These are phyloP conservation scores for Metarhizium guizhouense DNA, from an alignment of 2,329 filamentous ascomycete species.

Conservation along the genomic window DNA sequence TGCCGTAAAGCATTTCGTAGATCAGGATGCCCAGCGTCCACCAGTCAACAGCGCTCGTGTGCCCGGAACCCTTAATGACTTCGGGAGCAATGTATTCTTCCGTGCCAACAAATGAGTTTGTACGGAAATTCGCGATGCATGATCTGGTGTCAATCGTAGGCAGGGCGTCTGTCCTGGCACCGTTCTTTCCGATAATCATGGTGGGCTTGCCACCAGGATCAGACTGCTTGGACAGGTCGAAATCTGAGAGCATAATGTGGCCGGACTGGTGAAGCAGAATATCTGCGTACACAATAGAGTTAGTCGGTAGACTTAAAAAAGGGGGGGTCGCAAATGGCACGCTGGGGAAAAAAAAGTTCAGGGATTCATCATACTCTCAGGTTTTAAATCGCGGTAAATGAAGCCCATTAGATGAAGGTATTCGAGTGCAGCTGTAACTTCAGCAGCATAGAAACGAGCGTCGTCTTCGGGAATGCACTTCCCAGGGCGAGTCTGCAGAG, in stretches of 20 bases:
- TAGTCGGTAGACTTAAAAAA: too few relatives aligned
- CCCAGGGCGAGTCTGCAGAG: slow-evolving; percentile 88
- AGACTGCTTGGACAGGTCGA: slow-evolving; percentile 96
- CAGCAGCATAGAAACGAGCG: slow-evolving; percentile 91
- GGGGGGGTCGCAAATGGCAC: too few relatives aligned
- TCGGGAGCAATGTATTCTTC: slow-evolving; percentile 99
- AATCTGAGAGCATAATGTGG: slow-evolving; percentile 99
- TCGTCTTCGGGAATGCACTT: slow-evolving; percentile 97
- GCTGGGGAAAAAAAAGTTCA: neutral
- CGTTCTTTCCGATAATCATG: slow-evolving; percentile 91
- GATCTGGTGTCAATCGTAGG: slow-evolving; percentile 98
- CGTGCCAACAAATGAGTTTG: slow-evolving; percentile 96
- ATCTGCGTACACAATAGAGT: slow-evolving; percentile 43
- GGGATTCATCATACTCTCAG: slow-evolving; percentile 70
- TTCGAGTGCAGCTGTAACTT: slow-evolving; percentile 92
- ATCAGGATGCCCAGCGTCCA: slow-evolving; percentile 97
- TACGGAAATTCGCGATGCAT: slow-evolving; percentile 95
- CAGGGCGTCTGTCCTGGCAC: slow-evolving; percentile 74
- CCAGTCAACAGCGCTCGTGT: slow-evolving; percentile 98
- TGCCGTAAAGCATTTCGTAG: slow-evolving; percentile 98
- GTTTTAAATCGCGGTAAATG: slow-evolving; percentile 96
- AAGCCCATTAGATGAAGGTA: slow-evolving; percentile 99
- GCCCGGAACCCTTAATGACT: slow-evolving; percentile 96
- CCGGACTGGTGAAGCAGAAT: slow-evolving; percentile 98
- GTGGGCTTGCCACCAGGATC: slow-evolving; percentile 91